Base-by-base conservation (phyloP, 345 rosid genomes). In the Excoecaria cochinchinensis region DNA sequence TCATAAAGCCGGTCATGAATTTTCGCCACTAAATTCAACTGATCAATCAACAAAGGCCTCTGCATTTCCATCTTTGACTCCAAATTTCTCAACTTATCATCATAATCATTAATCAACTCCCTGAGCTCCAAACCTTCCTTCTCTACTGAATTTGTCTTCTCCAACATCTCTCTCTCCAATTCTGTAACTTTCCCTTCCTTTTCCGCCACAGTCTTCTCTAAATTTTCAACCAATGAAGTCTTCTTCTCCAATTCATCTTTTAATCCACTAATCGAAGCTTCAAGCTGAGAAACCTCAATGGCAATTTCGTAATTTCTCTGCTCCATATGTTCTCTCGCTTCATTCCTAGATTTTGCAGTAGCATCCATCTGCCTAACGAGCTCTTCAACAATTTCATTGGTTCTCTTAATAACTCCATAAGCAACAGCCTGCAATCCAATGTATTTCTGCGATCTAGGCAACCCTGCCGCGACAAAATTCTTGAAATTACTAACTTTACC, bases 231-330 rank as follows among this genome's bases (percentile, higher is more conserved):
- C 61, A 47, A 13, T 5, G 75, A 80, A 74, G 81, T 82, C 82
- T 90, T 96, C 79, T 88, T 84, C 0, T 79, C 89, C 59, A 90
- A 89, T 76, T 93, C 98, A 11, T 89, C 92, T 75, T 86, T 81
- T 79, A 96, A 79, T 56, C 88, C 86, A 79, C 91, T 84, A 75
- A 96, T 90, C 0, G 95, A 81, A 51, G 98, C 94, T 83, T 96
- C 98, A 69, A 96, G 90, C 86, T 93, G 92, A 19, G 98, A 96
- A 82, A 96, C 98, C 83, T 96, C 99, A 69, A 96, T 92, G 52
- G 99, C 99, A 74, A 96, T 93, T 86, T 93, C 98, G 73, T 90
- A 96, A 76, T 96, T 96, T 71, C 99, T 86, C 80, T 93, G 97
- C 71, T 90, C 99, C 80, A 96, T 87, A 83, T 90, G 97, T 79